Conservation (phyloP, 2,329 filamentous ascomycete genomes). For the Cladosporium sp. region DNA sequence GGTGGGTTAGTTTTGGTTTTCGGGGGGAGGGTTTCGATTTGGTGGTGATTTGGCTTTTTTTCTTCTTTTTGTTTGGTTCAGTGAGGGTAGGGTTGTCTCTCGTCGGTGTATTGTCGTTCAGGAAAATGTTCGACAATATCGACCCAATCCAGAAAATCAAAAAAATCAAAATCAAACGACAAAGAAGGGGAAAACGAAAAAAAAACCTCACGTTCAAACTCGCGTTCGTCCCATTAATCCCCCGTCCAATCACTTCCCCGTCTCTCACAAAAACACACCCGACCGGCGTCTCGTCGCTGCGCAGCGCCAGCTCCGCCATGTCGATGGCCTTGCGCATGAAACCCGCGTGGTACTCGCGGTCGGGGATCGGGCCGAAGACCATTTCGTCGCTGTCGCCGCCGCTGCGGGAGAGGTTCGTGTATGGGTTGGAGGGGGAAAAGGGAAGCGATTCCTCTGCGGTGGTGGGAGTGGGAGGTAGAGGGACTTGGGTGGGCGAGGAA, state of each 20-base stretch:
- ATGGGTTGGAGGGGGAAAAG: not conserved
- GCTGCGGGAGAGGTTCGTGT: constrained; percentile 12
- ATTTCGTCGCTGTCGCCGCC: constrained; percentile 12
- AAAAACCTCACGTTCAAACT: constrained; percentile 56
- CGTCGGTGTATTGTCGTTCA: not conserved
- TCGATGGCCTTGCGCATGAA: constrained; percentile 83
- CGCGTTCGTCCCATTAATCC: constrained; percentile 95
- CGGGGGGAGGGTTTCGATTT: not conserved
- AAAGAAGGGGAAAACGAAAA: not conserved
- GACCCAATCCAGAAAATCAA: not conserved
- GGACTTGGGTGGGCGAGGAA: not conserved
- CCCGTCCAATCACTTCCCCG: constrained; percentile 71
- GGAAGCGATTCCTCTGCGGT: not conserved
- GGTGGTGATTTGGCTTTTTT: no score
- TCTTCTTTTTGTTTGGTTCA: no score
- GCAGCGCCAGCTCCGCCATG: constrained; percentile 83
- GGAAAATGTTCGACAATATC: not conserved
- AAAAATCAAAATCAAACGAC: constrained; percentile 19
- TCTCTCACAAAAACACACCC: constrained; percentile 88
- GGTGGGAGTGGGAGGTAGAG: not conserved
- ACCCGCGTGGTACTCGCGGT: constrained; percentile 45
- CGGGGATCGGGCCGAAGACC: constrained; percentile 31
- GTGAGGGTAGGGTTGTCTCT: no score
- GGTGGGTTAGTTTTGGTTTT: not conserved
- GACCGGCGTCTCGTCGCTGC: constrained; percentile 86